These are phyloP conservation scores for Endotrypanum monterogeii DNA, from an alignment of 208 protist genomes.

Conservation along the genomic window DNA sequence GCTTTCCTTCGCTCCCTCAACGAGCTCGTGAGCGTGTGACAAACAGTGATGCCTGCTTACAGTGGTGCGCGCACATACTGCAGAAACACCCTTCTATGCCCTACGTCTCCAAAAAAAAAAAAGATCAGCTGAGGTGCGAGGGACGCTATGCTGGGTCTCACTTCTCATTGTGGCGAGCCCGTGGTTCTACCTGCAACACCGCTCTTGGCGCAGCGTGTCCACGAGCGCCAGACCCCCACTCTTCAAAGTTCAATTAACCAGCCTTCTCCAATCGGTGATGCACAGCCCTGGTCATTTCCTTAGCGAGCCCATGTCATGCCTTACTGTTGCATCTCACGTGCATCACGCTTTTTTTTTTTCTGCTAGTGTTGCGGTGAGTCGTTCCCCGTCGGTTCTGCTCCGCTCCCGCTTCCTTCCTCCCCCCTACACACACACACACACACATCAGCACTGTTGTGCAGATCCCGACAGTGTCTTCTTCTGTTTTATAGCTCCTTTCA, in stretches of 20 bases:
- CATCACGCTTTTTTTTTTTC: background rate
- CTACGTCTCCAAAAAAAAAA: background rate
- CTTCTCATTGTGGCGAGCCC: background rate
- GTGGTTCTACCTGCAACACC: background rate
- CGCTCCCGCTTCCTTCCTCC: background rate
- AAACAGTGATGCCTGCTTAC: background rate
- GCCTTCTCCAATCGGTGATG: background rate
- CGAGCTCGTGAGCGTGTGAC: background rate
- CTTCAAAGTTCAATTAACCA: background rate
- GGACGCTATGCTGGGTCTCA: background rate
- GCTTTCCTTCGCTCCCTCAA: background rate
- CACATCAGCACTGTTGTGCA: slow-evolving; percentile 11
- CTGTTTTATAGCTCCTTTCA: background rate
- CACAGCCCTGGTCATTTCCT: background rate
- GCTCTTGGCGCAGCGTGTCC: background rate
- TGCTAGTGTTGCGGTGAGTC: background rate
- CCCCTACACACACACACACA: background rate
- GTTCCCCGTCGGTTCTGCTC: background rate
- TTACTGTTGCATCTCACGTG: background rate
- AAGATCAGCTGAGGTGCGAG: background rate
- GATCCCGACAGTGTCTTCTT: slow-evolving; percentile 2
- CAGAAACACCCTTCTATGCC: background rate
- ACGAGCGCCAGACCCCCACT: background rate
- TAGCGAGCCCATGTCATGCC: background rate
- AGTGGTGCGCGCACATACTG: background rate